Base-by-base conservation (phyloP, 129 eudicot species). In the Arctium minus region DNA sequence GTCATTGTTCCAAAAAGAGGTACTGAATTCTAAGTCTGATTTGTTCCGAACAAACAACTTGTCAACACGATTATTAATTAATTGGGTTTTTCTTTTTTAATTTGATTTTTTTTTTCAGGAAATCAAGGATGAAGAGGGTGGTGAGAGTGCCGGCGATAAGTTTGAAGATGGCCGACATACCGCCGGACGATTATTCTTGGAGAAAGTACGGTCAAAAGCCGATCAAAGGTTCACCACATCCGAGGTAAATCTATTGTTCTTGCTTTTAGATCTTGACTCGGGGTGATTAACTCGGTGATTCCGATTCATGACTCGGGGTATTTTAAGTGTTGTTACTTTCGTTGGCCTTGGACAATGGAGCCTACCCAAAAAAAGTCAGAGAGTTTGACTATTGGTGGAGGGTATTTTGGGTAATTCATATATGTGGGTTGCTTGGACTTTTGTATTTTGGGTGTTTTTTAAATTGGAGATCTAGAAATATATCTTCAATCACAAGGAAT, bases 141-240 rank as follows among this genome's bases (percentile, higher is more conserved):
- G 92, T 93, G n/a, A 90, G 97, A 86, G 92, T 96, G 1, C 95
- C 99, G 18, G 99, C 99, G 17, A 93, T 96, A 38, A 93, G 99
- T 80, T 18, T 88, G 87, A 96, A 93, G 81, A 93, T 92, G 97
- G 94, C 99, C 12, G 98, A 96, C 81, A 96, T 96, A 81, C 97
- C 99, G 48, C 95, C 99, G 18, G 99, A 96, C 60, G 99, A 96
- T 86, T 96, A 85, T 79, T 93, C 99, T 0, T 96, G 99, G 99
- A 96, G 99, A 75, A 96, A 96, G 46, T 96, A 96, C 62, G 99
- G 99, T 71, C 99, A 96, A 88, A 96, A 96, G 85, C 99, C 98
- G 42, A 93, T 96, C 85, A 96, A 96, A 82, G 99, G 99, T 4
- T 96, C 99, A 80, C 99, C 99, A 40, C 93, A 96, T 89, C 99